These are phyloP conservation scores for Psidium guajava DNA, from an alignment of 345 rosid genomes.

Conservation along the genomic window DNA sequence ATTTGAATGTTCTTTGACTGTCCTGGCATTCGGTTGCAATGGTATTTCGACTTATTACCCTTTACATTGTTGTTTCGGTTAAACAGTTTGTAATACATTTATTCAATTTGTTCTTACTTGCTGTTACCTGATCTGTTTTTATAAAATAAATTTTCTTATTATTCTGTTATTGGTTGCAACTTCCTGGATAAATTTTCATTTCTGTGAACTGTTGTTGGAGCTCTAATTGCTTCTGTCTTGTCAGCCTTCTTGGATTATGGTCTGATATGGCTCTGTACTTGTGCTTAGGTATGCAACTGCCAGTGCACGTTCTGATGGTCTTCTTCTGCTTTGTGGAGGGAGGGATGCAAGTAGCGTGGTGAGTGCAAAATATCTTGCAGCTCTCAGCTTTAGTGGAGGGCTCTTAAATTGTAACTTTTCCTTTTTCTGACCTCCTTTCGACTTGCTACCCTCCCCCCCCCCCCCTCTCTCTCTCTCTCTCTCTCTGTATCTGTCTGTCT, in stretches of 20 bases:
- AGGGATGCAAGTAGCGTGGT: conserved; percentile 98
- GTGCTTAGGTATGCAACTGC: conserved; percentile 94
- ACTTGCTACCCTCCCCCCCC: neutral
- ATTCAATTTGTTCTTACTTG: neutral
- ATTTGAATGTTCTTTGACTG: neutral
- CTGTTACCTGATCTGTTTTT: neutral
- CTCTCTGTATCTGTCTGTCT: neutral
- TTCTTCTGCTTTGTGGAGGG: conserved; percentile 98
- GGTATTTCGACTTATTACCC: neutral
- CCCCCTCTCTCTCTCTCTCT: too few relatives aligned
- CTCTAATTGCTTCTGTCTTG: neutral
- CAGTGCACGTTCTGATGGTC: conserved; percentile 99
- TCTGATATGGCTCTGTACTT: neutral
- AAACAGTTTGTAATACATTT: neutral
- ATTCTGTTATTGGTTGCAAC: neutral
- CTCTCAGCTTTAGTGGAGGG: neutral
- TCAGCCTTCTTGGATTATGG: neutral
- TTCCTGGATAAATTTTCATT: neutral
- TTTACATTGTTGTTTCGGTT: neutral
- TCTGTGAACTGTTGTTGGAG: neutral
- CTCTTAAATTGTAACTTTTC: neutral
- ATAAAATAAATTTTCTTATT: neutral
- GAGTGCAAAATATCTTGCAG: conserved; percentile 6
- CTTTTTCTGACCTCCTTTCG: neutral
- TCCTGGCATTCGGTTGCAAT: neutral